Base-by-base conservation (phyloP, 2,329 filamentous ascomycete genomes). In the Colletotrichum scovillei region DNA sequence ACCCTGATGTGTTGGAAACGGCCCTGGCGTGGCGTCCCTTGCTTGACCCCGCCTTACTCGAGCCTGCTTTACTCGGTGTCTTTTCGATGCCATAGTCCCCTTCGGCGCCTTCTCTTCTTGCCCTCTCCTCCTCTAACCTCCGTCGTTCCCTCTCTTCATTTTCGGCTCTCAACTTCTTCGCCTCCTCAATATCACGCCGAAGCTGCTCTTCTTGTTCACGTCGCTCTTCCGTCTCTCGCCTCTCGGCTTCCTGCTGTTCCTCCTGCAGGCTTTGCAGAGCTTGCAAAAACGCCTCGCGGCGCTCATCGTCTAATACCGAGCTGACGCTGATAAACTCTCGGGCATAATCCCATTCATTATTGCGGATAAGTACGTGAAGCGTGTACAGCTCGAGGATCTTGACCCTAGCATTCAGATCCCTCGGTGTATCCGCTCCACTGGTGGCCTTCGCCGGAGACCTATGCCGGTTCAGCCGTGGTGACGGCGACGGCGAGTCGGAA, bases 351-450 rank as follows among this genome's bases (percentile, higher is more conserved):
- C 97, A 99, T 84, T 98, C 95, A 69, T 94, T 92, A 78, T 98
- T 98, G 66, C 95, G 90, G 5, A 96, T 92, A n/a, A 99, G 90
- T 8, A 98, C 94, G 80, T 99, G 97, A 5, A 99, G 88, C 1
- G 95, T 97, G 82, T 98, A 99, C 9, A 99, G 88, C 84, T 99
- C 97, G 63, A 99, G 90, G 55, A 99, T 94, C 85, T 97, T 97
- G 75, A 98, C 92, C 58, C 95, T 90, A 5, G 94, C 92, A 77
- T 94, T 92, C 46, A 98, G 89, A 80, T 97, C 95, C 75, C 94
- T 91, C 0, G 95, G 95, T 0, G 95, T 97, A 79, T 95, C 92
- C 53, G 95, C 92, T 72, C 94, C 94, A 73, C 89, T 90, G 19
- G 85, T 79, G 42, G 84, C 85, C 76, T 83, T 87, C 22, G 87